phyloP scores from a whole-genome alignment of 2,329 filamentous ascomycete genomes.

The Ustulina deusta region DNA sequence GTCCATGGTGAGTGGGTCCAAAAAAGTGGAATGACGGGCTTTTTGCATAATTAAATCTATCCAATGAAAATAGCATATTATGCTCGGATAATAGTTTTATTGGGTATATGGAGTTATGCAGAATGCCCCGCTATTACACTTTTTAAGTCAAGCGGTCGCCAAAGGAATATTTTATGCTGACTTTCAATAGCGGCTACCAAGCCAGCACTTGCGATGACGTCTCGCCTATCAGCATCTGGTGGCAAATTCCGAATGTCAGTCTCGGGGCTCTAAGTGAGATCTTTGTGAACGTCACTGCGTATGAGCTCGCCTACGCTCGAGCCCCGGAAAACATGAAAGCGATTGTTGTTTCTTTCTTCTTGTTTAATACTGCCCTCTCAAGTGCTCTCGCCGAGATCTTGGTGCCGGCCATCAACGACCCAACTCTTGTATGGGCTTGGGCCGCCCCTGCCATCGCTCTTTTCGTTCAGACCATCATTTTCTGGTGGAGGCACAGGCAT shows the following conservation, averaged over 20 bases:
- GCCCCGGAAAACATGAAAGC: slow-evolving; percentile 74
- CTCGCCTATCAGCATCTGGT: slow-evolving; percentile 63
- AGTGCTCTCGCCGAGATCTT: slow-evolving; percentile 62
- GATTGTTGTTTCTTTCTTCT: slow-evolving; percentile 66
- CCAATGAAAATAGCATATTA: too few relatives aligned
- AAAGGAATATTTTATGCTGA: too few relatives aligned
- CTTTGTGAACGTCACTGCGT: slow-evolving; percentile 71
- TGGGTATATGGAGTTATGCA: too few relatives aligned
- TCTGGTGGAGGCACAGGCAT: slow-evolving; percentile 60
- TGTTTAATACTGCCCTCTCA: slow-evolving; percentile 69
- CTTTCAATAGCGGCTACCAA: slow-evolving; percentile 54
- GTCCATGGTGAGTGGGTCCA: slow-evolving; percentile 60
- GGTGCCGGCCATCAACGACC: slow-evolving; percentile 57
- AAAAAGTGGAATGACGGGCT: too few relatives aligned
- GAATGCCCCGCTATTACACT: too few relatives aligned
- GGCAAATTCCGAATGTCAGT: slow-evolving; percentile 63
- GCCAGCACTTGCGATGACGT: slow-evolving; percentile 56
- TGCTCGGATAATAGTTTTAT: too few relatives aligned
- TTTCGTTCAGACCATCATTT: slow-evolving; percentile 60
- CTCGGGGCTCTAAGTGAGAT: slow-evolving; percentile 67
- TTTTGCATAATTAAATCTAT: too few relatives aligned
- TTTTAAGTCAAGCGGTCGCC: too few relatives aligned
- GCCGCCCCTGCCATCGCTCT: slow-evolving; percentile 59
- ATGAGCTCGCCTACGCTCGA: slow-evolving; percentile 77
- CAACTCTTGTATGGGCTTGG: slow-evolving; percentile 56